phyloP scores from a whole-genome alignment of 208 protist species.

The Trypanosoma lewisi region DNA sequence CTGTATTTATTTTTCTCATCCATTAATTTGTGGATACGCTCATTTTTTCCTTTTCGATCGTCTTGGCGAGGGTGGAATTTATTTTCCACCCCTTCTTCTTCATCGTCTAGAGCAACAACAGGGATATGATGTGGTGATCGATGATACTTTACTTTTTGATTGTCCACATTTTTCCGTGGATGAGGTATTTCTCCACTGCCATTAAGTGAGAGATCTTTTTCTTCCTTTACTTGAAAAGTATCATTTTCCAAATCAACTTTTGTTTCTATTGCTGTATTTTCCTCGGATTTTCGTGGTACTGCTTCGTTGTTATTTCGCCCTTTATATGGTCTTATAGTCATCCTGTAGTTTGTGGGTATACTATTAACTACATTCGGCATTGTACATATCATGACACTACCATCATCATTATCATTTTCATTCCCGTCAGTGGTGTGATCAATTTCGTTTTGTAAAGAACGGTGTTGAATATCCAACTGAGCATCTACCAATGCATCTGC shows the following conservation, averaged over 20 bases:
- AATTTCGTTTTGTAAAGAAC: background rate
- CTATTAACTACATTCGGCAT: background rate
- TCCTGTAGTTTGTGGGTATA: background rate
- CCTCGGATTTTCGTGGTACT: background rate
- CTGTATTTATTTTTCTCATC: background rate
- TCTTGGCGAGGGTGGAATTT: background rate
- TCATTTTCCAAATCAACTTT: background rate
- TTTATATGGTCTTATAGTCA: background rate
- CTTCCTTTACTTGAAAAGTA: background rate
- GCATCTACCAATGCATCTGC: background rate
- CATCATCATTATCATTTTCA: background rate
- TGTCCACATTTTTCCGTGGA: background rate
- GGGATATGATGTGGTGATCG: background rate
- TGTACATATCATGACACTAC: conserved; percentile 5
- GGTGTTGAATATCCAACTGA: conserved; percentile 4
- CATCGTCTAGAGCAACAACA: background rate
- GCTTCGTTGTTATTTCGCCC: background rate
- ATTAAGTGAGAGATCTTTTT: background rate
- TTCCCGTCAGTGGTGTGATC: too few species aligned
- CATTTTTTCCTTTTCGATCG: background rate
- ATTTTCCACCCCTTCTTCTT: background rate
- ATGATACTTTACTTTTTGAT: background rate
- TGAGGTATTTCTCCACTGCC: background rate
- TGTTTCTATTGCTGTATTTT: background rate
- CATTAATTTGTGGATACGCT: background rate